A percentile compares a stretch with the other conserved stretches of the same genome.
These are phyloP conservation scores for Kwoniella botswanensis DNA, from an alignment of 768 basidiomycete species.

Conservation along the genomic window DNA sequence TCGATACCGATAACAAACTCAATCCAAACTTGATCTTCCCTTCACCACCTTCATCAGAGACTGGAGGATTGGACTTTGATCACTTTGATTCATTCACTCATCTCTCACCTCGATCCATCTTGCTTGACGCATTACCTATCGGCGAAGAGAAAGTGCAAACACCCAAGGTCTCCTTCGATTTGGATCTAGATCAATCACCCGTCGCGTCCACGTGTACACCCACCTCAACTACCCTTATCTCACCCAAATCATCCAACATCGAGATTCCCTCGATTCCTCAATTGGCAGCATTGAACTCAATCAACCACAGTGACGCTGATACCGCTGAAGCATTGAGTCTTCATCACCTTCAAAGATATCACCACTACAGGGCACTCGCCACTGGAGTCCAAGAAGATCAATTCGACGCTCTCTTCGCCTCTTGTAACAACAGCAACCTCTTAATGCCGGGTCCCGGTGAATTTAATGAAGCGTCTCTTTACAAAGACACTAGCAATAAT, in stretches of 20 bases:
- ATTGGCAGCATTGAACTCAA: not conserved
- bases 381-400: conserved; percentile 31
- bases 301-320: conserved; percentile 15
- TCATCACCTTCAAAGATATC: conserved; percentile 50
- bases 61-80: conserved; percentile 14
- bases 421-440: conserved; percentile 11
- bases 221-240: conserved; percentile 20
- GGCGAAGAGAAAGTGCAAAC: conserved; percentile 6
- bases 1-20: conserved; percentile 14
- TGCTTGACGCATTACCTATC: conserved; percentile 15
- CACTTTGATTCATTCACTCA: conserved; percentile 15
- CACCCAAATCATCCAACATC: conserved; percentile 14
- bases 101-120: conserved; percentile 3
- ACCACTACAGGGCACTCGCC: conserved; percentile 50
- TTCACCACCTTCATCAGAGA: conserved; percentile 22
- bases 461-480: not conserved
- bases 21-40: conserved; percentile 16
- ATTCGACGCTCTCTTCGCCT: conserved; percentile 32
- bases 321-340: conserved; percentile 44
- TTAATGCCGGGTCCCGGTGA: conserved; percentile 29
- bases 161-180: conserved; percentile 3
- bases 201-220: conserved; percentile 20
- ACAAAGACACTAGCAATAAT: conserved; percentile 6
- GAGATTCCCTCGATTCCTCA: conserved; percentile 13
- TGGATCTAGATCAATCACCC: conserved; percentile 18